Conservation (phyloP, 768 basidiomycete genomes). For the Nidularia sp. region DNA sequence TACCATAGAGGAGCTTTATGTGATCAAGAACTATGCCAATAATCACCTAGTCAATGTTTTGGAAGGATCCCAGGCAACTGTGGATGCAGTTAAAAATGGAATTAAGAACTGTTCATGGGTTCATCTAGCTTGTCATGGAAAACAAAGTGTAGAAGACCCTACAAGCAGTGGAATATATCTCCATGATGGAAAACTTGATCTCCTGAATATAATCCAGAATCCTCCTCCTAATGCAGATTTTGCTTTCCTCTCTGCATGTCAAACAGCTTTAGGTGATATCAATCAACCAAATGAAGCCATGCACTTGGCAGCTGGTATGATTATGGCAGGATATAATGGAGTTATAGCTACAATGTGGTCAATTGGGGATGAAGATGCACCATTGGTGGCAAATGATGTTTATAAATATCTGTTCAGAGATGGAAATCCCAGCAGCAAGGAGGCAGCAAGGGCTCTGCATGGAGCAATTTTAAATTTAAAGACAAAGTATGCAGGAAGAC, state of each 20-base stretch:
- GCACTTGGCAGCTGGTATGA: not conserved
- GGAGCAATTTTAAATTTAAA: not conserved
- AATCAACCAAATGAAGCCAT: not conserved
- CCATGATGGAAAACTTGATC: not conserved
- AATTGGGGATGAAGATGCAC: not conserved
- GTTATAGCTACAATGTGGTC: not conserved
- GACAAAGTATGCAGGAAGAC: not conserved
- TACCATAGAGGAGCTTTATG: not conserved
- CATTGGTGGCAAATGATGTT: not conserved
- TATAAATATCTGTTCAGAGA: not conserved
- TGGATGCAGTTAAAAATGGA: not conserved
- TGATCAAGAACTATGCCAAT: not conserved
- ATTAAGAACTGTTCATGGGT: not conserved
- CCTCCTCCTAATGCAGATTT: not conserved
- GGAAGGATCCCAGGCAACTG: not conserved
- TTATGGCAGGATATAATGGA: not conserved
- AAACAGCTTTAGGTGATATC: not conserved
- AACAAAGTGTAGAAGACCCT: not conserved
- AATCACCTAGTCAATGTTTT: not conserved
- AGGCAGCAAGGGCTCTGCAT: not conserved
- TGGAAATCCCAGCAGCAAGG: not conserved
- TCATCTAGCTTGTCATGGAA: not conserved
- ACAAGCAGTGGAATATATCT: not conserved
- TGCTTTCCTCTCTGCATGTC: not conserved
- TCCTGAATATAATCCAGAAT: not conserved